Percentiles rank a stretch among this genome's conserved stretches.
These are phyloP conservation scores for Candida tammaniensis DNA, from an alignment of 805 yeast genomes.

Conservation along the genomic window DNA sequence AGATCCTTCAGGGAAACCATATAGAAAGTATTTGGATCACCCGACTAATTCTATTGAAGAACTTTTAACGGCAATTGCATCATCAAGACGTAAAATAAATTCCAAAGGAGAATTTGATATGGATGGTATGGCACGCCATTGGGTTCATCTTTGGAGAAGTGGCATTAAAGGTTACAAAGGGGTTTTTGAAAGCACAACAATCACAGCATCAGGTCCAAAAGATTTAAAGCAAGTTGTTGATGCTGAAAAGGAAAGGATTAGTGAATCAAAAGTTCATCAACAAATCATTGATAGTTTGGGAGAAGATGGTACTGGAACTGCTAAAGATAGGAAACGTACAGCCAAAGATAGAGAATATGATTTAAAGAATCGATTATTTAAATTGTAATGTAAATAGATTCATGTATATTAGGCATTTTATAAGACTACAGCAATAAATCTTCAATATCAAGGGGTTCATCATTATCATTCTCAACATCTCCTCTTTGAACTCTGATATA, in stretches of 20 bases:
- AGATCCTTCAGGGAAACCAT: conserved; percentile 44
- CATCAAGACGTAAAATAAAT: conserved; percentile 31
- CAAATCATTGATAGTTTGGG: conserved; percentile 35
- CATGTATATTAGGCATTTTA: background rate
- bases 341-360: conserved; percentile 45
- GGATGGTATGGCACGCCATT: conserved; percentile 58
- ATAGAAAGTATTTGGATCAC: conserved; percentile 43
- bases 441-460: conserved; percentile 8
- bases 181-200: conserved; percentile 34
- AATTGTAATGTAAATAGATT: conserved; percentile 17
- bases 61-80: conserved; percentile 50
- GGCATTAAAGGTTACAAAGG: conserved; percentile 40
- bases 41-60: conserved; percentile 75
- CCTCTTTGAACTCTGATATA: conserved; percentile 21
- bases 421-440: background rate
- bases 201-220: conserved; percentile 25
- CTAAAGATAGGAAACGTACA: conserved; percentile 37
- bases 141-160: conserved; percentile 61
- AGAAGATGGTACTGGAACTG: conserved; percentile 33
- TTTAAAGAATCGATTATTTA: conserved; percentile 36
- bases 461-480: conserved; percentile 17
- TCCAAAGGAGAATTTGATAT: conserved; percentile 46
- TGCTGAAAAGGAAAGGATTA: conserved; percentile 29
- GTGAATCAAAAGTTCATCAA: conserved; percentile 23
- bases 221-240: conserved; percentile 22